A percentile compares a stretch with the other conserved stretches of the same genome.
phyloP scores from a whole-genome alignment of 495 filamentous ascomycete genomes.

The Elaphomyces granulatus region DNA sequence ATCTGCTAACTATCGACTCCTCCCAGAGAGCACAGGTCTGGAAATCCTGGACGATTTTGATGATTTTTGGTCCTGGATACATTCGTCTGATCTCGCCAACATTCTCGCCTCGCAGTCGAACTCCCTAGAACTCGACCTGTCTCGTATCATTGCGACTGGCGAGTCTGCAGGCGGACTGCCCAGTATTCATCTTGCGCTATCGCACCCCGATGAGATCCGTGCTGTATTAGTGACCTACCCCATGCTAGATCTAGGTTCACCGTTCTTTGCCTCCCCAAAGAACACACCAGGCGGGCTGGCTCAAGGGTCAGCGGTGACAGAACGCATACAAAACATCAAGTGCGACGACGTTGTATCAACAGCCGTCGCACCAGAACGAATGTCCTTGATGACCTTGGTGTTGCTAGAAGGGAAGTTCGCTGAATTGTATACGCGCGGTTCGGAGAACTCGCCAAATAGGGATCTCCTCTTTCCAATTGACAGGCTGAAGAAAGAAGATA shows the following conservation, averaged over 20 bases:
- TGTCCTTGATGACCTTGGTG: too few species aligned
- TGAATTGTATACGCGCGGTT: constrained; percentile 10
- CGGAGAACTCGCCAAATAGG: constrained; percentile 3
- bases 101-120: constrained; percentile 10
- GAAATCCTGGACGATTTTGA: constrained; percentile 35
- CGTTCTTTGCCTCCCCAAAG: constrained; percentile 2
- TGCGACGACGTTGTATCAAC: too few species aligned
- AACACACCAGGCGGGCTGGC: constrained; percentile 1
- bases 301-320: too few species aligned
- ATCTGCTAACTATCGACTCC: constrained; percentile 36
- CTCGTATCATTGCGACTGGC: constrained; percentile 16
- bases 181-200: constrained; percentile 16
- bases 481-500: constrained; percentile 8
- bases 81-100: constrained; percentile 7
- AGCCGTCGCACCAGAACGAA: too few species aligned
- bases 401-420: too few species aligned
- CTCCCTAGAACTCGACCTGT: constrained; percentile 13
- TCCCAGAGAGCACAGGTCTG: constrained; percentile 32
- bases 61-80: constrained; percentile 38
- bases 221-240: constrained; percentile 14
- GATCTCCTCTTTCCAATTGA: constrained; percentile 10
- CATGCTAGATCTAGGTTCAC: constrained; percentile 5
- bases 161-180: constrained; percentile 25
- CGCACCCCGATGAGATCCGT: constrained; percentile 14
- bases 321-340: too few species aligned